Percentiles rank a stretch among this genome's conserved stretches.
Conservation (phyloP, 768 basidiomycete genomes). For the Termitomyces sp. region DNA sequence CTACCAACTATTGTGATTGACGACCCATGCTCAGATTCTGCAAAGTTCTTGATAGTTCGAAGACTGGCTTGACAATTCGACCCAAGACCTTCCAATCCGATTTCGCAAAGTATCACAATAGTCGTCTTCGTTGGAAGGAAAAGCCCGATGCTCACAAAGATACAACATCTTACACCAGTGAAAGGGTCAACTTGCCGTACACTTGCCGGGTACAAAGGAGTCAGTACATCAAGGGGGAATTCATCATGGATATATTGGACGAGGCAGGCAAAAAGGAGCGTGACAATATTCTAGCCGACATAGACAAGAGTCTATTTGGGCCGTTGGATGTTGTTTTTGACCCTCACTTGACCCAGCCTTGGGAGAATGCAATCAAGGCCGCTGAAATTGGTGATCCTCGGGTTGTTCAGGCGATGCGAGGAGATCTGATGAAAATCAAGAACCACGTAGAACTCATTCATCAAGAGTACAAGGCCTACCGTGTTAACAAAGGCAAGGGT, state of each 20-base stretch:
- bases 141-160: slow-evolving; percentile 7
- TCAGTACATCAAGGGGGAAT: slow-evolving; percentile 12
- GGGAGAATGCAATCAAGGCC: slow-evolving; percentile 24
- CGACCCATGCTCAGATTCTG: slow-evolving; percentile 29
- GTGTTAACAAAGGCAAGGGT: slow-evolving; percentile 8
- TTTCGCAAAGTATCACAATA: slow-evolving; percentile 1
- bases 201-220: slow-evolving; percentile 11
- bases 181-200: slow-evolving; percentile 5
- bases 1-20: not conserved
- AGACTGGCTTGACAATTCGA: slow-evolving; percentile 48
- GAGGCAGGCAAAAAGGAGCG: slow-evolving; percentile 9
- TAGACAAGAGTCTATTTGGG: slow-evolving; percentile 13
- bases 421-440: slow-evolving; percentile 32
- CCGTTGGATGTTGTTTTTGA: slow-evolving; percentile 13
- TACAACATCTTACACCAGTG: not conserved
- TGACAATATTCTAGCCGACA: slow-evolving; percentile 7
- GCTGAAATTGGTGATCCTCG: slow-evolving; percentile 13
- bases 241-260: slow-evolving; percentile 25
- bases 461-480: slow-evolving; percentile 13
- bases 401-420: slow-evolving; percentile 13
- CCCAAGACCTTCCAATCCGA: slow-evolving; percentile 20
- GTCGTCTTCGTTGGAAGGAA: slow-evolving; percentile 17
- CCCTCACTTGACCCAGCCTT: slow-evolving; percentile 26
- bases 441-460: slow-evolving; percentile 32
- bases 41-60: slow-evolving; percentile 52